Evolutionary conservation across 1,284 basidiomycete species (phyloP), one percentile per base, ranked within the genome.

Genomic region (Ganoderma lucidum): DNA sequence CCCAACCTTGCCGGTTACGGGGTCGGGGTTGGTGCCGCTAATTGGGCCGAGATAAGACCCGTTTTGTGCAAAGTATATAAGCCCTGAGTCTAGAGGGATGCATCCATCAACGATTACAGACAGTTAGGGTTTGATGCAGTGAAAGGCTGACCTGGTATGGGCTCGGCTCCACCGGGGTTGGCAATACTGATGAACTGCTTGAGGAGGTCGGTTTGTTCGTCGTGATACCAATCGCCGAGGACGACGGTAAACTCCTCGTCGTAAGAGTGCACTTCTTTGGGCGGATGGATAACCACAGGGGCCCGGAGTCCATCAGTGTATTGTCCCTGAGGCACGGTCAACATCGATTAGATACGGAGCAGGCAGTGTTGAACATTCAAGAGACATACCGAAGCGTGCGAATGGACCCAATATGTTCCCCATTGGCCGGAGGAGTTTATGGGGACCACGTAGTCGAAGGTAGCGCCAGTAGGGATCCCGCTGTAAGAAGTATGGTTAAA

Each of bases 171-270:
- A 32, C 88, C 88, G 0, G 95, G 95, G 78, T 96, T 93, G 17
- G 85, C 80, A 62, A 88, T 88, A 79, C 81, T 93, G 79, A 98
- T 83, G 81, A 97, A 99, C 55, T 88, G 80, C 62, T 89, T 81
- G 51, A 93, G 70, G 58, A 96, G 85, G 6, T 82, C 83, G 0
- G 82, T 65, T 74, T 96, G 93, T 79, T 96, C 85, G 6, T 90
- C 78, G 78, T 97, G 94, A 77, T 93, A 96, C 80, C 81, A 82
- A 70, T 81, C 80, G 23, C 76, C 71, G 6, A 98, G 83, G 62
- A 96, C 81, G 72, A 99, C 84, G 15, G 94, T 97, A 82, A 90
- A 97, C 75, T 99, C 97, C 56, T 93, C 95, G 80, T 99, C 97
- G 81, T 98, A 99, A 0, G 83, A 75, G 79, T 91, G 87, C 0